Conservation (phyloP, 176 grass and related monocot species). For the Guadua angustifolia region DNA sequence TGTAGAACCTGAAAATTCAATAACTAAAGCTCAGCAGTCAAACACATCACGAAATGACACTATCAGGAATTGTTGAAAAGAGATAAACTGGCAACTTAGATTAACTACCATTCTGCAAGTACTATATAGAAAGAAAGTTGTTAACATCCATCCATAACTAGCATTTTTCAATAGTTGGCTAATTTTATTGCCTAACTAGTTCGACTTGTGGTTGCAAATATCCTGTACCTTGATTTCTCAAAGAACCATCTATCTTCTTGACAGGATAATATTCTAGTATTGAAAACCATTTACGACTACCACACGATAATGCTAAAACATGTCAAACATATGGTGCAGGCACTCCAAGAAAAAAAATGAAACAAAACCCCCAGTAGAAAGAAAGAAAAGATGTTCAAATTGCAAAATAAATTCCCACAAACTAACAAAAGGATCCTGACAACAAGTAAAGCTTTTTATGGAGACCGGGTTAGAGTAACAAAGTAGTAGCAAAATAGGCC, state of each 20-base stretch:
- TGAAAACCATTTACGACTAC: slow-evolving; percentile 5
- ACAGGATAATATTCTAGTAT: background rate
- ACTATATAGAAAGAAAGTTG: background rate
- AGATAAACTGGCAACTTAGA: background rate
- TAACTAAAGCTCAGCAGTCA: background rate
- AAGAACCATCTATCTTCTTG: background rate
- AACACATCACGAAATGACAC: slow-evolving; percentile 10
- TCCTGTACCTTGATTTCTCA: background rate
- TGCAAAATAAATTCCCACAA: background rate
- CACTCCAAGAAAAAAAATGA: background rate
- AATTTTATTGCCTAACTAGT: slow-evolving; percentile 19
- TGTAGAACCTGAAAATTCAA: background rate
- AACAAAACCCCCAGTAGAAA: slow-evolving; percentile 7
- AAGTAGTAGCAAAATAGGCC: background rate
- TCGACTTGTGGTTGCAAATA: background rate
- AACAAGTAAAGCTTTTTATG: background rate
- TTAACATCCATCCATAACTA: background rate
- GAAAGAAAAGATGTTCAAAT: background rate
- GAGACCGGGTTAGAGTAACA: background rate
- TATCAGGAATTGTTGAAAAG: background rate
- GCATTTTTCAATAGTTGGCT: background rate
- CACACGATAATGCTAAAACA: background rate
- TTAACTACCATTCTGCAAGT: background rate
- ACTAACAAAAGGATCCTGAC: background rate
- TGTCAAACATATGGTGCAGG: background rate